phyloP scores from a whole-genome alignment of 75 land plant genomes.

The Pseudotsuga menziesii region DNA sequence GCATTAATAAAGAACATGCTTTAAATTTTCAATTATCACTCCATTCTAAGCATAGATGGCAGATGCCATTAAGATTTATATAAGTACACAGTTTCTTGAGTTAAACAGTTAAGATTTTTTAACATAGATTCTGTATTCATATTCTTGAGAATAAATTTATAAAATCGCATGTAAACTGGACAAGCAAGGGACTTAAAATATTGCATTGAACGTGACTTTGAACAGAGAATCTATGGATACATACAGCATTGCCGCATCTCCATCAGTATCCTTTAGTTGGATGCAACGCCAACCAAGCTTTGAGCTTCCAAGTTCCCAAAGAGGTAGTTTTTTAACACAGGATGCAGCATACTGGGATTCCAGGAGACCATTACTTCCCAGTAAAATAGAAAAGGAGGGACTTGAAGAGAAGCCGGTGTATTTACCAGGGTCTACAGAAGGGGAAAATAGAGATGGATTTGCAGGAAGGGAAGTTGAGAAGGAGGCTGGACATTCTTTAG shows the following conservation, averaged over 20 bases:
- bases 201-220: neutral
- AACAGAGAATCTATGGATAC: slow-evolving; percentile 55
- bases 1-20: too few relatives aligned
- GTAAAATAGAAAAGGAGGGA: neutral
- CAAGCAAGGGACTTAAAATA: neutral
- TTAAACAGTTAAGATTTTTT: neutral
- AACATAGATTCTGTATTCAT: neutral
- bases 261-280: slow-evolving; percentile 26
- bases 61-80: neutral
- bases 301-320: slow-evolving; percentile 16
- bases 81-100: neutral
- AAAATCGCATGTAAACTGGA: neutral
- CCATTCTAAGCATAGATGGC: neutral
- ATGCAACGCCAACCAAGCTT: slow-evolving; percentile 18
- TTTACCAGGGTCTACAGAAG: slow-evolving; percentile 5
- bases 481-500: slow-evolving; percentile 23
- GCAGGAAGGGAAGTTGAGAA: neutral
- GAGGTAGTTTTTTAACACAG: neutral
- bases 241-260: slow-evolving; percentile 61
- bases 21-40: neutral
- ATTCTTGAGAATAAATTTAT: neutral
- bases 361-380: slow-evolving; percentile 26
- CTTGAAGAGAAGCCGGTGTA: slow-evolving; percentile 10
- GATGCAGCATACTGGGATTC: slow-evolving; percentile 24
- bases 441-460: slow-evolving; percentile 9